These are phyloP conservation scores for Aspergillus sp. DNA, from an alignment of 2,329 filamentous ascomycete species.

Conservation along the genomic window DNA sequence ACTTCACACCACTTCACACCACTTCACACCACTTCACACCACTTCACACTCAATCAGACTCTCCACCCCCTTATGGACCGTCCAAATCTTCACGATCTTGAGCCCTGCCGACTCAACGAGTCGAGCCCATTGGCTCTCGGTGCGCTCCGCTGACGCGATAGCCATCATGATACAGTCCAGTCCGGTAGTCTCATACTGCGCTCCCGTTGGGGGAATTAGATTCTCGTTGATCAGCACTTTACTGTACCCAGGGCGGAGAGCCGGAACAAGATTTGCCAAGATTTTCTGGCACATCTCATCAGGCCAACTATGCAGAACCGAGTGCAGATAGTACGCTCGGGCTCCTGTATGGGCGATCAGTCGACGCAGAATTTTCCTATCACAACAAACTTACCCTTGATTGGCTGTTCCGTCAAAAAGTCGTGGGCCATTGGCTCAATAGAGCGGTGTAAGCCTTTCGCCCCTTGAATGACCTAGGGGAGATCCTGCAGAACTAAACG, in stretches of 20 bases:
- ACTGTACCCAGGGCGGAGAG: slow-evolving; percentile 40
- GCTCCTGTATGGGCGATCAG: slow-evolving; percentile 21
- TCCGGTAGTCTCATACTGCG: slow-evolving; percentile 27
- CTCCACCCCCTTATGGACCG: slow-evolving; percentile 13
- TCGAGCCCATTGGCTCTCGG: slow-evolving; percentile 37
- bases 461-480: slow-evolving; percentile 31
- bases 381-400: slow-evolving; percentile 34
- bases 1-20: too few species aligned
- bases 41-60: slow-evolving; percentile 24
- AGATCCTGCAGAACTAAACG: slow-evolving; percentile 50
- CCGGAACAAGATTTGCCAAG: slow-evolving; percentile 23
- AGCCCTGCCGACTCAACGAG: slow-evolving; percentile 33
- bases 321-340: slow-evolving; percentile 21
- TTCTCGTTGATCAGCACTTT: slow-evolving; percentile 46
- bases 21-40: too few species aligned
- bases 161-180: slow-evolving; percentile 44
- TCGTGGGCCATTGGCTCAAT: background rate
- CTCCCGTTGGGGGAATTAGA: slow-evolving; percentile 35
- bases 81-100: slow-evolving; percentile 35
- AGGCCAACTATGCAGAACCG: slow-evolving; percentile 27
- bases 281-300: slow-evolving; percentile 31
- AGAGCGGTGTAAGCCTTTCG: slow-evolving; percentile 9
- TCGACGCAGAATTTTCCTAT: background rate
- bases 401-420: slow-evolving; percentile 19
- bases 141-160: slow-evolving; percentile 38